Percentiles rank a stretch among this genome's conserved stretches.
These are phyloP conservation scores for Rhodotorula sp. DNA, from an alignment of 1,284 basidiomycete genomes.

Conservation along the genomic window DNA sequence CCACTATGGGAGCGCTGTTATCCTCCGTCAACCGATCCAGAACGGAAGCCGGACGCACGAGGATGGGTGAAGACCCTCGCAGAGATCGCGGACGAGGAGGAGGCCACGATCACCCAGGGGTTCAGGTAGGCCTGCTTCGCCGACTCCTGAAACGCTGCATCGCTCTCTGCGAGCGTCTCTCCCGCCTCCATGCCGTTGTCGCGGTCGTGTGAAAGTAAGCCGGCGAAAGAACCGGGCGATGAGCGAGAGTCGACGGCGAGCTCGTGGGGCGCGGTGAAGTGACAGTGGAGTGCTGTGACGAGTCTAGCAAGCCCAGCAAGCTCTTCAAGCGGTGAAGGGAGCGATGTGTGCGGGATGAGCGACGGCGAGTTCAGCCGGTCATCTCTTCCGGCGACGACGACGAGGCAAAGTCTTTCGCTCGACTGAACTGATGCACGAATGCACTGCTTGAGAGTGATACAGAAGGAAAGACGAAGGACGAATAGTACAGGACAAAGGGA, in stretches of 20 bases:
- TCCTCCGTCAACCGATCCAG: background rate
- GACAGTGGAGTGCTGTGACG: no score
- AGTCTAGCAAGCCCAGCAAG: no score
- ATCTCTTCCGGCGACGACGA: background rate
- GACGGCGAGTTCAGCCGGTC: no score
- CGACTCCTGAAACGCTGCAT: background rate
- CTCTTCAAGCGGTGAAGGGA: no score
- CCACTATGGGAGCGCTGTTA: conserved; percentile 24
- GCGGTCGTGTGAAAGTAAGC: background rate
- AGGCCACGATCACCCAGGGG: conserved; percentile 37
- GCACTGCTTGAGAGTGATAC: background rate
- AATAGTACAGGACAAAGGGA: background rate
- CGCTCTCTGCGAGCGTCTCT: background rate
- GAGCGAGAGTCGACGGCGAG: background rate
- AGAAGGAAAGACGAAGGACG: background rate
- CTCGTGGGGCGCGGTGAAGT: background rate
- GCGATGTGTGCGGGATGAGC: background rate
- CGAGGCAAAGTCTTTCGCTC: no score
- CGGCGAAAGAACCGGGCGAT: background rate
- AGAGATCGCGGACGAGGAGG: conserved; percentile 31
- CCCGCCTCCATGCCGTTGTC: conserved; percentile 9
- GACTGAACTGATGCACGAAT: background rate
- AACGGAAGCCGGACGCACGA: conserved; percentile 21
- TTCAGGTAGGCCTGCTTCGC: conserved; percentile 27
- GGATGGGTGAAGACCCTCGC: conserved; percentile 39